Evolutionary conservation across 768 basidiomycete genomes (phyloP).

Genomic region (Lentinula guzmanii): DNA sequence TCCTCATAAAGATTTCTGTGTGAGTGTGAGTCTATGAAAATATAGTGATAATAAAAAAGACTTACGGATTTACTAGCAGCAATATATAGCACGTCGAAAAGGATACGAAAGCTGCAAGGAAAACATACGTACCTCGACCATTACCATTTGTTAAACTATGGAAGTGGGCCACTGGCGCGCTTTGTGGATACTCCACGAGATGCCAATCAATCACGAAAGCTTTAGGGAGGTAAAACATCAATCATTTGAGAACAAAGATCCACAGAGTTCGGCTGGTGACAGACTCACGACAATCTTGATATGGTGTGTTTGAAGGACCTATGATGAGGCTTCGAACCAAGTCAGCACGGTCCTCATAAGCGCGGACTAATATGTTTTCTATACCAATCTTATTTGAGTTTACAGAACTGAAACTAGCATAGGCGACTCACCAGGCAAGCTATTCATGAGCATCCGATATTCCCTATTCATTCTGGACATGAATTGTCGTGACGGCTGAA

Average conservation of each 20-base stretch:
- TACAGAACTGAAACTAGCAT: neutral
- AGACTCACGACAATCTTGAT: slow-evolving; percentile 45
- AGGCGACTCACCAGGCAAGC: slow-evolving; percentile 68
- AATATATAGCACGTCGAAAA: neutral
- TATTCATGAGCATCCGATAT: slow-evolving; percentile 71
- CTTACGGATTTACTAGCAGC: slow-evolving; percentile 69
- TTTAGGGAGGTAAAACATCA: slow-evolving; percentile 26
- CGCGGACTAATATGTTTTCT: slow-evolving; percentile 87
- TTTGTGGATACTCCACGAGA: slow-evolving; percentile 78
- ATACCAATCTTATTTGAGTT: slow-evolving; percentile 1
- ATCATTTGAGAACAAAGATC: too few species aligned
- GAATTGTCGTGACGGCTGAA: slow-evolving; percentile 69
- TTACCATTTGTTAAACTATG: slow-evolving; percentile 93
- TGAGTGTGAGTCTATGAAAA: neutral
- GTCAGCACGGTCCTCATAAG: slow-evolving; percentile 87
- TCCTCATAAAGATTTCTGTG: slow-evolving; percentile 87
- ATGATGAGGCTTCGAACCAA: slow-evolving; percentile 85
- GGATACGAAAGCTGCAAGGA: neutral
- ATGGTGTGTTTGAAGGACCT: slow-evolving; percentile 93
- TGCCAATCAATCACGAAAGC: slow-evolving; percentile 96
- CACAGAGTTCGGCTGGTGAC: too few species aligned
- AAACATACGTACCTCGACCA: slow-evolving; percentile 55
- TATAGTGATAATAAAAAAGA: slow-evolving; percentile 7
- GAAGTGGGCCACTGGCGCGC: slow-evolving; percentile 85
- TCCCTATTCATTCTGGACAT: slow-evolving; percentile 74